Conservation (phyloP, 257 asterid species). For the Solanum phureja region DNA sequence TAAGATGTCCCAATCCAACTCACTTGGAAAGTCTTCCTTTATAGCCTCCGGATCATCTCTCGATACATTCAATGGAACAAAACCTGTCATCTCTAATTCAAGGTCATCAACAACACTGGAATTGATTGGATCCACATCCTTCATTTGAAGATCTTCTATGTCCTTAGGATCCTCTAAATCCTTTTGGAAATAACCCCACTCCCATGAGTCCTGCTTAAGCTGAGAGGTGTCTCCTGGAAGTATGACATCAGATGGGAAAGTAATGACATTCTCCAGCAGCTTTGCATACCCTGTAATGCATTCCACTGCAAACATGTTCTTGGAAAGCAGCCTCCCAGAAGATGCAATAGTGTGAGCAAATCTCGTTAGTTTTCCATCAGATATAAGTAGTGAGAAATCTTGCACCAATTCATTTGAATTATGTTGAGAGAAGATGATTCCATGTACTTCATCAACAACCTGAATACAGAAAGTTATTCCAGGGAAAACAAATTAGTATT, state of each 20-base stretch:
- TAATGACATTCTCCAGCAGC: constrained; percentile 59
- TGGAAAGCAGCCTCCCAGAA: constrained; percentile 67
- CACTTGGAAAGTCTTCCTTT: constrained; percentile 47
- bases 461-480: constrained; percentile 21
- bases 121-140: constrained; percentile 30
- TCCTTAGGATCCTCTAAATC: constrained; percentile 37
- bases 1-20: constrained; percentile 73
- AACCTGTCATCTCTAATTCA: constrained; percentile 44
- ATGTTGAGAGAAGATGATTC: constrained; percentile 47
- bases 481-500: constrained; percentile 2
- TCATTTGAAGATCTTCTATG: constrained; percentile 14
- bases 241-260: constrained; percentile 85
- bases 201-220: constrained; percentile 60
- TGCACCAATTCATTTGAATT: constrained; percentile 50
- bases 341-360: constrained; percentile 63
- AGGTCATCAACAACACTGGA: constrained; percentile 54
- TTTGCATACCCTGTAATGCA: constrained; percentile 56
- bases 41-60: constrained; percentile 24
- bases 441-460: constrained; percentile 88
- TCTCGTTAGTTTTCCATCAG: constrained; percentile 54
- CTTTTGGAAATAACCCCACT: constrained; percentile 53
- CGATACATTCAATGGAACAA: constrained; percentile 29
- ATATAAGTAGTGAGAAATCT: constrained; percentile 60
- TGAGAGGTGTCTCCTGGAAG: constrained; percentile 56
- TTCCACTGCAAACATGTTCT: constrained; percentile 80